phyloP scores from a whole-genome alignment of 257 asterid species.

The Solanum infundibuliforme region DNA sequence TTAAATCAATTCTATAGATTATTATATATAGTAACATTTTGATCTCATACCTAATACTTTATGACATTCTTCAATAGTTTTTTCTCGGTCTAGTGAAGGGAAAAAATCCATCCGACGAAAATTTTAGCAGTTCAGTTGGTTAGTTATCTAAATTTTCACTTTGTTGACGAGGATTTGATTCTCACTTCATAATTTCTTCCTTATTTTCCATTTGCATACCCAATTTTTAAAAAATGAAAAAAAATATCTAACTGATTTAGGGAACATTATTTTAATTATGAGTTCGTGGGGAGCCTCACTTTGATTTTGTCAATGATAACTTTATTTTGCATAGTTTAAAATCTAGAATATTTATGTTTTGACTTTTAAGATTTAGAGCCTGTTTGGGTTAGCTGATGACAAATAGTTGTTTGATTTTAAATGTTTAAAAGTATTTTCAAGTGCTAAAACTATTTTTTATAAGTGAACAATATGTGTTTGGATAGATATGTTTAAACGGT shows the following conservation, averaged over 20 bases:
- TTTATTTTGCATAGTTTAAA: neutral
- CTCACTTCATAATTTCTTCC: too few relatives aligned
- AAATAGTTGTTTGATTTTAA: too few relatives aligned
- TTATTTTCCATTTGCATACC: too few relatives aligned
- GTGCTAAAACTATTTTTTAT: too few relatives aligned
- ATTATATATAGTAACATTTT: neutral
- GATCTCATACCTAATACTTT: too few relatives aligned
- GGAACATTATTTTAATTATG: neutral
- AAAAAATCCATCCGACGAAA: rapidly evolving
- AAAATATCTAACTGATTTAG: neutral
- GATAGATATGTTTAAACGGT: too few relatives aligned
- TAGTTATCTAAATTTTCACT: neutral
- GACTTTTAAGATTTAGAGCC: neutral
- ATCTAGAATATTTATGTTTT: neutral
- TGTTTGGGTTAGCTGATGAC: too few relatives aligned
- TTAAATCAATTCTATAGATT: neutral
- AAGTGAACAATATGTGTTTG: too few relatives aligned
- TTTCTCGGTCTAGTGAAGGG: too few relatives aligned
- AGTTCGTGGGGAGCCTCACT: neutral
- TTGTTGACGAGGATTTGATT: rapidly evolving
- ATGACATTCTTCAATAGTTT: too few relatives aligned
- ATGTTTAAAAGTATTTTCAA: too few relatives aligned
- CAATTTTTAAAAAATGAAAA: neutral
- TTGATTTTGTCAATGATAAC: neutral
- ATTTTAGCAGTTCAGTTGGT: rapidly evolving